Conservation (phyloP, 768 basidiomycete genomes). For the Xanthoconium purpureum region DNA sequence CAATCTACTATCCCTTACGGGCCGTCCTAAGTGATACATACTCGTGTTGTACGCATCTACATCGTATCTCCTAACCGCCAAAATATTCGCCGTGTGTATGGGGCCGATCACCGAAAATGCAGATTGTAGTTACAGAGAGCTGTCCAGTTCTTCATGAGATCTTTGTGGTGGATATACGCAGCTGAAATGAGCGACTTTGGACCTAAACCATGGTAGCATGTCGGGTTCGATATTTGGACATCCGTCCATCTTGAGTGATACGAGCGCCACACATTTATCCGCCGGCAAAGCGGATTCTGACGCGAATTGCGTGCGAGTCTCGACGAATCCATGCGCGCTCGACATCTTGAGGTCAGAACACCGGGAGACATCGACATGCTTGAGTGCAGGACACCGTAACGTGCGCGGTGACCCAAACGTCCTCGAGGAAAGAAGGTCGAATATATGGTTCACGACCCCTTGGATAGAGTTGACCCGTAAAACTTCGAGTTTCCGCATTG, state of each 20-base stretch:
- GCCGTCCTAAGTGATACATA: too few relatives aligned
- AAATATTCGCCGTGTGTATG: too few relatives aligned
- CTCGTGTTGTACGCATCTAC: too few relatives aligned
- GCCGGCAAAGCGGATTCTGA: slow-evolving; percentile 17
- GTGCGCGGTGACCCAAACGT: slow-evolving; percentile 8
- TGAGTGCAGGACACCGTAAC: slow-evolving; percentile 45
- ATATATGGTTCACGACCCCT: slow-evolving; percentile 34
- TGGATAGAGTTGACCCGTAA: slow-evolving; percentile 40
- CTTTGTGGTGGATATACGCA: slow-evolving; percentile 55
- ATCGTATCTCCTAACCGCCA: too few relatives aligned
- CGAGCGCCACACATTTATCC: slow-evolving; percentile 30
- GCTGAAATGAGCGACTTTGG: slow-evolving; percentile 50
- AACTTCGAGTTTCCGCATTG: slow-evolving; percentile 37
- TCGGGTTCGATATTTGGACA: slow-evolving; percentile 57
- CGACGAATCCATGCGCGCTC: slow-evolving; percentile 52
- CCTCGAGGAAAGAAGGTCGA: slow-evolving; percentile 40
- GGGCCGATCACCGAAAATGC: too few relatives aligned
- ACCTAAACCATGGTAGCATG: slow-evolving; percentile 59
- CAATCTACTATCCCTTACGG: too few relatives aligned
- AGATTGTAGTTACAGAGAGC: neutral
- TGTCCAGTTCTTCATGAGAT: slow-evolving; percentile 32
- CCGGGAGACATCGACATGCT: slow-evolving; percentile 53
- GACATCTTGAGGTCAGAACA: slow-evolving; percentile 53
- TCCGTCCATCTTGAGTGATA: slow-evolving; percentile 49
- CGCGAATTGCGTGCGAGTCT: slow-evolving; percentile 36